Percentiles rank a stretch among this genome's conserved stretches.
phyloP scores from a whole-genome alignment of 148 eudicot genomes.

The Chenopodium formosanum region DNA sequence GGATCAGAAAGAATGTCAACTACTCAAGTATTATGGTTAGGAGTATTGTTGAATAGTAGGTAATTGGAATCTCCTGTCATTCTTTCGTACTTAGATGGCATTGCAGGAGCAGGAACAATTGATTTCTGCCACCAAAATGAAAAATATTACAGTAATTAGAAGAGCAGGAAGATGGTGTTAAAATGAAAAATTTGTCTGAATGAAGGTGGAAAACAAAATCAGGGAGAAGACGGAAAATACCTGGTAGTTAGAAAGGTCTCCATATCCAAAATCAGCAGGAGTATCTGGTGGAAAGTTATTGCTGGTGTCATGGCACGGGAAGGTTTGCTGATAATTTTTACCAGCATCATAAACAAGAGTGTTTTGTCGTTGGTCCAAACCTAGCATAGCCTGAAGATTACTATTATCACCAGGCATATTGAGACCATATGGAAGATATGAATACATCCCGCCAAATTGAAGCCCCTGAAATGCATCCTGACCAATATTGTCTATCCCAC shows the following conservation, averaged over 20 bases:
- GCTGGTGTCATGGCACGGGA: constrained; percentile 15
- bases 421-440: constrained; percentile 21
- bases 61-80: constrained; percentile 25
- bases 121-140: constrained; percentile 20
- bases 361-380: constrained; percentile 20
- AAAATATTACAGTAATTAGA: neutral
- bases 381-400: constrained; percentile 22
- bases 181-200: neutral
- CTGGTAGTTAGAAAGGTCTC: constrained; percentile 30
- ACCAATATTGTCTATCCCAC: constrained; percentile 29
- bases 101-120: constrained; percentile 17
- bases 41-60: constrained; percentile 30
- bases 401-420: constrained; percentile 23
- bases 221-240: constrained; percentile 8
- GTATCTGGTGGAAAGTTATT: constrained; percentile 25
- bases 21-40: constrained; percentile 19
- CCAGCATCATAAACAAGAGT: constrained; percentile 25
- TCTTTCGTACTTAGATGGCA: constrained; percentile 25
- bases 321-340: constrained; percentile 27
- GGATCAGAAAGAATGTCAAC: neutral
- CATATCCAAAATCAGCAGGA: constrained; percentile 28
- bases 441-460: constrained; percentile 27
- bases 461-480: constrained; percentile 33
- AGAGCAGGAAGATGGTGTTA: neutral
- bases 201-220: neutral